Evolutionary conservation across 2,329 filamentous ascomycete genomes (phyloP).

Genomic region (Xylariaceae sp.): DNA sequence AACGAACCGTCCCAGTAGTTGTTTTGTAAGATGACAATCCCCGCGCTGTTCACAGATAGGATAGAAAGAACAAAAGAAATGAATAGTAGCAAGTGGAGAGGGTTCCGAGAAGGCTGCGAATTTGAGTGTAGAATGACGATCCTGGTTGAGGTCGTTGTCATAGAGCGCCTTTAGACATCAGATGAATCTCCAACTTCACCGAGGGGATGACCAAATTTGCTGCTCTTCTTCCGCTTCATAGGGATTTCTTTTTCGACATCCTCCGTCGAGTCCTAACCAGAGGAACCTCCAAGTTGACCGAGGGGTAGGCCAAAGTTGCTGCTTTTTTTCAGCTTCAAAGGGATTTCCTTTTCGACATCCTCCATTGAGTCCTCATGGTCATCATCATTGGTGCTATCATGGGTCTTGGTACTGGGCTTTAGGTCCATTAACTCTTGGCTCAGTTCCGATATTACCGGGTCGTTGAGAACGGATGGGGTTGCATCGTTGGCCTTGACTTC

Average conservation of each 20-base stretch:
- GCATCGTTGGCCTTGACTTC: conserved; percentile 54
- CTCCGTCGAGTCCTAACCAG: conserved; percentile 17
- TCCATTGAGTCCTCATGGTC: conserved; percentile 20
- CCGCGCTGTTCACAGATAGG: neutral
- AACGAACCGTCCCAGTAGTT: conserved; percentile 1
- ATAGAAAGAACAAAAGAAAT: conserved; percentile 14
- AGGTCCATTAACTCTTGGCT: neutral
- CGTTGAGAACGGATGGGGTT: conserved; percentile 52
- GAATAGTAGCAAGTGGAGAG: neutral
- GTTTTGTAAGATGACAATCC: conserved; percentile 2
- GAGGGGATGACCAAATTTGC: conserved; percentile 40
- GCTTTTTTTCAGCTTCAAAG: conserved; percentile 34
- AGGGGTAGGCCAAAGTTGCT: conserved; percentile 41
- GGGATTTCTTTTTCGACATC: conserved; percentile 33
- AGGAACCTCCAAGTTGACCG: conserved; percentile 29
- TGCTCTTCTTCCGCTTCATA: conserved; percentile 34
- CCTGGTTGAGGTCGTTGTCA: neutral
- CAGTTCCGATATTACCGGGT: conserved; percentile 11
- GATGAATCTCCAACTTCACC: conserved; percentile 29
- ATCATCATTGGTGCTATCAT: conserved; percentile 21
- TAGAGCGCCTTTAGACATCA: neutral
- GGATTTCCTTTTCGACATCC: conserved; percentile 32
- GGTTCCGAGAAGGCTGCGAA: neutral
- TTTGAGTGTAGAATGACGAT: neutral
- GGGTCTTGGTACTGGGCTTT: conserved; percentile 10